These are phyloP conservation scores for Vachellia pachyceras DNA, from an alignment of 306 rosid genomes.

Conservation along the genomic window DNA sequence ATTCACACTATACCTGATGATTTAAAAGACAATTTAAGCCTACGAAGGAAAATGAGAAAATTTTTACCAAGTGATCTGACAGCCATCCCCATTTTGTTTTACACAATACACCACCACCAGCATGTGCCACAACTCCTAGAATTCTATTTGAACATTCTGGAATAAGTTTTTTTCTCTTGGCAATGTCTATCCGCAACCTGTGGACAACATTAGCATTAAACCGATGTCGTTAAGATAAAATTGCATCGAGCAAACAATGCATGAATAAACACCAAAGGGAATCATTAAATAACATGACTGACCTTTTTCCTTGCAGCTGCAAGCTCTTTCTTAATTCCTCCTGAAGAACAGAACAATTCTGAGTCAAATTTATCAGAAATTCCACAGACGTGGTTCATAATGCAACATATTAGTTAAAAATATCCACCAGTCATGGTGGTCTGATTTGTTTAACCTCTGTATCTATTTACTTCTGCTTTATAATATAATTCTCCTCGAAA, in stretches of 20 bases:
- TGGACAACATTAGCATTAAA: conserved; percentile 12
- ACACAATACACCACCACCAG: conserved; percentile 23
- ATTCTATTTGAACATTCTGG: conserved; percentile 50
- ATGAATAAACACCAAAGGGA: background rate
- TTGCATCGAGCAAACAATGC: background rate
- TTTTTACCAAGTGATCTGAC: conserved; percentile 30
- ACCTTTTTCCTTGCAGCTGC: conserved; percentile 41
- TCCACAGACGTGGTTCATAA: background rate
- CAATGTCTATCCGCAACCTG: conserved; percentile 42
- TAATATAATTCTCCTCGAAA: conserved; percentile 1
- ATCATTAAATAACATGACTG: background rate
- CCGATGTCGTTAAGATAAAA: background rate
- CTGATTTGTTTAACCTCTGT: conserved; percentile 2
- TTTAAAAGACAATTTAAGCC: conserved; percentile 28
- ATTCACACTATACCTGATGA: conserved; percentile 35
- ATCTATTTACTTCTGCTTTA: conserved; percentile 27
- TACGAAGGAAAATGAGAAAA: conserved; percentile 33
- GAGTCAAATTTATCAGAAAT: conserved; percentile 29
- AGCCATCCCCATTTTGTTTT: conserved; percentile 24
- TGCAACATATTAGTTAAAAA: conserved; percentile 23
- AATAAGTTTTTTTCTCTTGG: conserved; percentile 40
- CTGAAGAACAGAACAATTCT: conserved; percentile 31
- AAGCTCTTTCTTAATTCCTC: conserved; percentile 46
- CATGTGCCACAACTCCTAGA: conserved; percentile 22
- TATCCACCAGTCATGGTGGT: conserved; percentile 21